Evolutionary conservation across 2,329 filamentous ascomycete species (phyloP), one percentile per base, ranked within the genome.

Genomic region (Pseudogymnoascus sp.): DNA sequence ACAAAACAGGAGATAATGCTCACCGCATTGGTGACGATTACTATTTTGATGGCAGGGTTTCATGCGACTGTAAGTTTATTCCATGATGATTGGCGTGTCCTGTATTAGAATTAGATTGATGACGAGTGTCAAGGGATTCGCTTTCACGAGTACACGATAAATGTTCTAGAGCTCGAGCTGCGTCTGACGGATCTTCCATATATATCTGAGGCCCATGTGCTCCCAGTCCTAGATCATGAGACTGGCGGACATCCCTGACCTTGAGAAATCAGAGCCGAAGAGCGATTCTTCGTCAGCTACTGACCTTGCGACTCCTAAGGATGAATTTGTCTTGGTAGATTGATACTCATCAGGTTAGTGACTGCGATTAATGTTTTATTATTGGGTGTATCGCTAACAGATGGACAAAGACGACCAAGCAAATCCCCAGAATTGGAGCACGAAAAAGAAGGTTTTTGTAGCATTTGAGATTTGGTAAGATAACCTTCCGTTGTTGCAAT

Each of bases 391-490:
- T 23, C 14, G 7, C 60, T 62, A 50, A 62, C 21, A 4, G 28
- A 50, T 18, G 23, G 5, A 14, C 14, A 16, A 69, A 64, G 64
- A 60, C 16, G 71, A 73, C 59, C 66, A 68, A 18, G 69, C 69
- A 44, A 73, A 73, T 60, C 71, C 71, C 10, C 72, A 69, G 61
- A 73, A 73, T 60, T 73, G 67, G 68, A 68, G 44, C 14, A 63
- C 62, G 23, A 23, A 35, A 8, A 63, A 63, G 25, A 63, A 63
- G 11, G 28, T 61, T 1, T 10, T 40, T 1, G 66, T 73, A 3
- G 67, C 69, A 11, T 68, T 67, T 44, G 64, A 68, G 16, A 69
- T 72, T 61, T 71, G 68, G 47, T 65, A 50, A 10, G 23, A 50
- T 14, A 50, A 72, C 7, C 35, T 61, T 31, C 38, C 6, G 6